These are phyloP conservation scores for Herpetomonas tarakana DNA, from an alignment of 208 protist genomes.

Conservation along the genomic window DNA sequence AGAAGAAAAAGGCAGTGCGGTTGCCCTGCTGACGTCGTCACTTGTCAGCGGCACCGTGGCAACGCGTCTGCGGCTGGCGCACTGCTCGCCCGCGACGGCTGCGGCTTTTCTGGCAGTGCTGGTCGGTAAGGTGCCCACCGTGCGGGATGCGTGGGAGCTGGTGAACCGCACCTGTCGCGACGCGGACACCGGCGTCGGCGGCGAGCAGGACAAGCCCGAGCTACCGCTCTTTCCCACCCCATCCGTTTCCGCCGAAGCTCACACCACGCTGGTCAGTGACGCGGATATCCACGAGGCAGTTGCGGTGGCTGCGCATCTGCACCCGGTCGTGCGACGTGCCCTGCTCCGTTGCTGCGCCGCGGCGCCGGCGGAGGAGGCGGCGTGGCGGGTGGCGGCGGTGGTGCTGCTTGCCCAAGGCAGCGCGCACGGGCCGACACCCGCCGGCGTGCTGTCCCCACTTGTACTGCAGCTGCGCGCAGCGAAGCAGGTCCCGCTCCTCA, in stretches of 20 bases:
- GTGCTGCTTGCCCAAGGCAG: conserved; percentile 38
- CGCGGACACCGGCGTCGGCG: not conserved
- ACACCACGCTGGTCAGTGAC: not conserved
- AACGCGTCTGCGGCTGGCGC: conserved; percentile 34
- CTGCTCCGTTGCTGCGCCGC: conserved; percentile 52
- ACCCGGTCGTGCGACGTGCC: conserved; percentile 57
- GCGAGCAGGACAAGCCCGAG: too few relatives aligned
- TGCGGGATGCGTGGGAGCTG: conserved; percentile 24
- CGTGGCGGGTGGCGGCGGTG: conserved; percentile 37
- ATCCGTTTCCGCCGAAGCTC: not conserved
- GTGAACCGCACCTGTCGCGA: conserved; percentile 22
- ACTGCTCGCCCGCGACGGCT: conserved; percentile 29
- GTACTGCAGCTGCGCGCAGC: conserved; percentile 57
- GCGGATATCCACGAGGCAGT: not conserved
- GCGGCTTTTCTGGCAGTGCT: conserved; percentile 62
- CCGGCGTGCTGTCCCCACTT: conserved; percentile 52
- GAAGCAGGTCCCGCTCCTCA: conserved; percentile 38
- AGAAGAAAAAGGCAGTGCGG: not conserved
- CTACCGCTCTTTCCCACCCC: not conserved
- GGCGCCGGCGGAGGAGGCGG: conserved; percentile 13
- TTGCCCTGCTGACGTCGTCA: not conserved
- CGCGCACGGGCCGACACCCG: conserved; percentile 32
- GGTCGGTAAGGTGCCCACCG: conserved; percentile 56
- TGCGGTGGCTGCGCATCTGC: conserved; percentile 20
- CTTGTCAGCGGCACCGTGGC: not conserved